Conservation (phyloP, 306 rosid genomes). For the Dalbergia oliveri region DNA sequence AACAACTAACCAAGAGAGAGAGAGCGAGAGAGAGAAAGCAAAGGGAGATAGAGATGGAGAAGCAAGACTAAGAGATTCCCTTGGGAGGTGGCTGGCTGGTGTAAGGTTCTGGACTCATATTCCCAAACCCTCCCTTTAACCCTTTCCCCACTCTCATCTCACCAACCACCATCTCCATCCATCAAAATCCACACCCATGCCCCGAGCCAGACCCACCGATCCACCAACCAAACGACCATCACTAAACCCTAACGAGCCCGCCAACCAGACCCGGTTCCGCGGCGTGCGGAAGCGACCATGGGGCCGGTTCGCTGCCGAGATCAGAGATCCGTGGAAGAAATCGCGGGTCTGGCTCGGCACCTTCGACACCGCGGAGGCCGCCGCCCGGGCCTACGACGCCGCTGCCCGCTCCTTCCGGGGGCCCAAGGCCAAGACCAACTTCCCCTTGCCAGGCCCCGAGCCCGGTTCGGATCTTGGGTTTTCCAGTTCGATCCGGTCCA, state of each 20-base stretch:
- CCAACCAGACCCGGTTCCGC: conserved; percentile 66
- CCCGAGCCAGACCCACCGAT: conserved; percentile 63
- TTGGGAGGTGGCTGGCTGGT: conserved; percentile 58
- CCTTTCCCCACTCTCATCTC: not conserved
- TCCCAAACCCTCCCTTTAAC: not conserved
- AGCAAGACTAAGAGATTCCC: conserved; percentile 38
- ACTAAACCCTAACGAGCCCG: conserved; percentile 17
- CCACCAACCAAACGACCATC: conserved; percentile 23
- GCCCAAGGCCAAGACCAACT: conserved; percentile 83
- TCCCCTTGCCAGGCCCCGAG: conserved; percentile 54
- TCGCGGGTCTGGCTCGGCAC: conserved; percentile 93
- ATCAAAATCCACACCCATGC: conserved; percentile 52
- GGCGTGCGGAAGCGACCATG: conserved; percentile 93
- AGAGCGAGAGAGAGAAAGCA: not conserved
- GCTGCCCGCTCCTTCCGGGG: conserved; percentile 86
- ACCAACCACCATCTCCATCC: conserved; percentile 33
- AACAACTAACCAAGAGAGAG: not conserved
- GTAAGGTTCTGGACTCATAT: not conserved
- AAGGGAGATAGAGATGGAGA: conserved; percentile 38
- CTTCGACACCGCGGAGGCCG: conserved; percentile 82
- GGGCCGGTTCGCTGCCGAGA: conserved; percentile 96
- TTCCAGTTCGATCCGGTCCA: conserved; percentile 53
- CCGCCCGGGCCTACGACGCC: conserved; percentile 82
- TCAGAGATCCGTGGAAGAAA: conserved; percentile 89
- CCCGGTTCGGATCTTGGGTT: conserved; percentile 43